Evolutionary conservation across 2,329 filamentous ascomycete species (phyloP).

Genomic region (Epichloe elymi): DNA sequence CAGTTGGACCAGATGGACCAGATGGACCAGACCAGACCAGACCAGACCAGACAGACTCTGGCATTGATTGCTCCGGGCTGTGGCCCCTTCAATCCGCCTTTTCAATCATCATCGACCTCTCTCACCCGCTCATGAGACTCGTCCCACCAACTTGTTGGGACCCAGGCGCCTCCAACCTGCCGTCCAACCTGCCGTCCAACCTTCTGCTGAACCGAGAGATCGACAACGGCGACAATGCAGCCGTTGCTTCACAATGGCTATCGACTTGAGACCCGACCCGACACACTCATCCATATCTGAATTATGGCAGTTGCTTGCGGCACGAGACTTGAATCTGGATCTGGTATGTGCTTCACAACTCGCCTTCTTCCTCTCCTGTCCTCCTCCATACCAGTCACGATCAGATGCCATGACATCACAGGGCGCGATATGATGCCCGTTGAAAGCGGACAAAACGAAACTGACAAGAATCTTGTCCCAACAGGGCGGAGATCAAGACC

Average conservation of each 20-base stretch:
- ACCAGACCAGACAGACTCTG: no score
- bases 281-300: background rate
- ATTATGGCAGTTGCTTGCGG: conserved; percentile 1
- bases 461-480: background rate
- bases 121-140: no score
- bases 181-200: background rate
- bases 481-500: conserved; percentile 12
- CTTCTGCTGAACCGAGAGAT: no score
- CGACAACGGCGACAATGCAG: conserved; percentile 1
- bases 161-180: background rate
- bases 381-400: no score
- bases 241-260: conserved; percentile 4
- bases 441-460: background rate
- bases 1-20: no score
- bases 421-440: background rate
- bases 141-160: no score
- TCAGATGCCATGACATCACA: background rate
- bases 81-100: no score
- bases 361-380: no score
- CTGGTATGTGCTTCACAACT: conserved; percentile 2
- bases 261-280: background rate
- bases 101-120: no score
- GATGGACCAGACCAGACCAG: no score
- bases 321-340: conserved; percentile 3
- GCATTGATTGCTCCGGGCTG: no score